Base-by-base conservation (phyloP, 352 stramenopile genomes). In the Pythium periplocum region DNA sequence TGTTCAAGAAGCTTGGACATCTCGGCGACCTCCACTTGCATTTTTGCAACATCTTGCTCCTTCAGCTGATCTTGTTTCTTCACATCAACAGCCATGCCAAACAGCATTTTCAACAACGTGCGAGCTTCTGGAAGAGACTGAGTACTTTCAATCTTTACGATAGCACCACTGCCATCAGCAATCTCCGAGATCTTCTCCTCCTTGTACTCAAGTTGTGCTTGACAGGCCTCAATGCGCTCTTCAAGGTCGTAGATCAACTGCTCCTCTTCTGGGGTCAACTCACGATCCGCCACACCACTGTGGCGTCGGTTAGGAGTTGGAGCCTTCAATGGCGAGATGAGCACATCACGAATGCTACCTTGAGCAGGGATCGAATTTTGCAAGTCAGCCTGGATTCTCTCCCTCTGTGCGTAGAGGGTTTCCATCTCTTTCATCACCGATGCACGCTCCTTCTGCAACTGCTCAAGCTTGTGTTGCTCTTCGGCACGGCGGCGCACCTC, bases 111-210 rank as follows among this genome's bases (percentile, higher is more conserved):
- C 32, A 95, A 45, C 42, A 95, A 60, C 5, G 79, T 91, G 10
- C 83, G 76, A 36, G 83, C 81, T 57, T 95, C 85, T 32, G 82
- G 75, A 31, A 95, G 75, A 0, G 85, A 95, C 54, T 92, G 77
- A 10, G 85, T 89, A 39, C 61, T 90, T 39, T 89, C 80, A 44
- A 95, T 92, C 58, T 91, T 90, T 6, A 78, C 75, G 32, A 89
- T 59, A n/a, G 78, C 65, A 26, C 70, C 62, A 10, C 70, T 68
- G 32, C 46, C 62, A 43, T 89, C 81, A 3, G 76, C 62, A 36
- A 93, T 90, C 42, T 92, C 83, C 1, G 81, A 91, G 12, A 95
- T 92, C 45, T 87, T 87, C 45, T 95, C 85, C 65, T 95, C 82
- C 61, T 95, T 95, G 66, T 93, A 95, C 57, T 95, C 83, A 11